Evolutionary conservation across 2,329 filamentous ascomycete species (phyloP).

Genomic region (Hyphodiscus sp.): DNA sequence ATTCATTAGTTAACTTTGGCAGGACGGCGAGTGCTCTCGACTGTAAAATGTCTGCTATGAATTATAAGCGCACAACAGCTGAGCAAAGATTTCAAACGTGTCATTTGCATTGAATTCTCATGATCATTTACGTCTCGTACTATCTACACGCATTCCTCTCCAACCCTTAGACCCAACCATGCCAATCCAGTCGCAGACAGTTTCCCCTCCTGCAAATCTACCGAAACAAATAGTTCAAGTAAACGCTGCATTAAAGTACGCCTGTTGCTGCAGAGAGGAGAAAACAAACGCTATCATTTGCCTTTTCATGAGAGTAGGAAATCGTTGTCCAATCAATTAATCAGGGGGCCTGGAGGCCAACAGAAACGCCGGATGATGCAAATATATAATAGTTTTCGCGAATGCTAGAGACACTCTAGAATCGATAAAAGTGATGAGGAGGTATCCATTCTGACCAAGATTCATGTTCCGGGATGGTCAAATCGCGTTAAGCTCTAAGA

Average conservation of each 20-base stretch:
- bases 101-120: not conserved
- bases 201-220: not conserved
- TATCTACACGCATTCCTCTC: not conserved
- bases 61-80: no score
- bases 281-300: constrained; percentile 1
- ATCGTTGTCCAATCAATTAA: not conserved
- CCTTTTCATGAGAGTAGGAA: not conserved
- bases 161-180: not conserved
- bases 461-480: not conserved
- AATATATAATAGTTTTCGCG: not conserved
- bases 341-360: not conserved
- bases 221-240: not conserved
- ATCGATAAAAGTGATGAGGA: not conserved
- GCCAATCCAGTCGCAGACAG: not conserved
- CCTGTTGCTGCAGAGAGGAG: not conserved
- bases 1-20: no score
- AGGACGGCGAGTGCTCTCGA: no score
- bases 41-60: no score
- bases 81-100: not conserved
- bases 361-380: constrained; percentile 9
- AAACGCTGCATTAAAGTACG: not conserved
- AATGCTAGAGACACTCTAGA: not conserved
- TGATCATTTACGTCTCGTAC: not conserved
- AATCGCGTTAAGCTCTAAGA: not conserved
- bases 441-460: not conserved